These are phyloP conservation scores for Phragmites australis DNA, from an alignment of 176 grass and related monocot species.

Conservation along the genomic window DNA sequence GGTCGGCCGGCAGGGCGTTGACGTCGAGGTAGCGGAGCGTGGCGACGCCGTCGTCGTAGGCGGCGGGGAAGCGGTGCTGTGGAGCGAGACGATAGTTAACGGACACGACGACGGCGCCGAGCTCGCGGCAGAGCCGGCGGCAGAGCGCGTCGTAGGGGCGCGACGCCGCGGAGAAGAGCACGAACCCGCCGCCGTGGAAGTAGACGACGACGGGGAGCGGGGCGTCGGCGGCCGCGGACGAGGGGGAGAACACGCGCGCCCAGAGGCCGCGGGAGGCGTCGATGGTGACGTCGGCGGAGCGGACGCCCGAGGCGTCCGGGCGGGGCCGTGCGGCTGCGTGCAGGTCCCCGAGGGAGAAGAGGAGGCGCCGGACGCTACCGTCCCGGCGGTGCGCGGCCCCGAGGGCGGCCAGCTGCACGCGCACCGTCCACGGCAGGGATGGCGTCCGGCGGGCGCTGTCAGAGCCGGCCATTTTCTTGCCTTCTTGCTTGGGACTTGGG, in stretches of 20 bases:
- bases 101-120: slow-evolving; percentile 48
- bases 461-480: slow-evolving; percentile 2
- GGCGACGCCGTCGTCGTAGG: slow-evolving; percentile 62
- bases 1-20: background rate
- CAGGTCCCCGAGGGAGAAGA: slow-evolving; percentile 42
- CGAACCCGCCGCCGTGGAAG: slow-evolving; percentile 77
- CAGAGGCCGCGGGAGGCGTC: slow-evolving; percentile 41
- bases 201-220: slow-evolving; percentile 52
- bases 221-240: background rate
- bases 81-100: slow-evolving; percentile 73
- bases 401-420: slow-evolving; percentile 14
- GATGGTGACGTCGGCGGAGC: slow-evolving; percentile 41
- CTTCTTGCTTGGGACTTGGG: background rate
- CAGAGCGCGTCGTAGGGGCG: slow-evolving; percentile 38
- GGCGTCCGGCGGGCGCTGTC: background rate
- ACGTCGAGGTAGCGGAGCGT: slow-evolving; percentile 49
- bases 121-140: slow-evolving; percentile 49
- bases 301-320: slow-evolving; percentile 29
- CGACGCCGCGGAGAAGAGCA: slow-evolving; percentile 45
- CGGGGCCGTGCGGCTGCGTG: background rate
- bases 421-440: slow-evolving; percentile 24
- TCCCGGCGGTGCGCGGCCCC: slow-evolving; percentile 18
- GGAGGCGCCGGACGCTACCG: slow-evolving; percentile 43
- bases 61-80: slow-evolving; percentile 59
- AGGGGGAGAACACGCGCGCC: slow-evolving; percentile 52